Conservation (phyloP, 257 asterid species). For the Buddleja alternifolia region DNA sequence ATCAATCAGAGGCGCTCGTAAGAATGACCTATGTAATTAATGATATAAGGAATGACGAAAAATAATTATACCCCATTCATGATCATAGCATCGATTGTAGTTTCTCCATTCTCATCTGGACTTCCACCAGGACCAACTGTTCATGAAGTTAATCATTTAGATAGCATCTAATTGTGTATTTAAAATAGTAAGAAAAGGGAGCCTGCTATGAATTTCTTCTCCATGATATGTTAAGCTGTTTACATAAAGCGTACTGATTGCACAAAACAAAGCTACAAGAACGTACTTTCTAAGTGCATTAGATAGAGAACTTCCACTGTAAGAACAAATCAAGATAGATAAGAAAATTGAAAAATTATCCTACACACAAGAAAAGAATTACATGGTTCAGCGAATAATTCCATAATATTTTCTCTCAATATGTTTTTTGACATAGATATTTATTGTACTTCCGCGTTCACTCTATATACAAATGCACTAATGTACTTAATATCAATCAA, state of each 20-base stretch:
- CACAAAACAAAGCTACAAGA: constrained; percentile 12
- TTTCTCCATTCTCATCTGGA: constrained; percentile 98
- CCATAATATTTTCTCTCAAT: too few relatives aligned
- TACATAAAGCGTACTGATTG: neutral
- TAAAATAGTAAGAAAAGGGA: neutral
- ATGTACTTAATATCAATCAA: too few relatives aligned
- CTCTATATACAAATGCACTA: too few relatives aligned
- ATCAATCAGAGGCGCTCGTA: too few relatives aligned
- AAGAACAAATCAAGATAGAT: too few relatives aligned
- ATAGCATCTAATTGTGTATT: neutral
- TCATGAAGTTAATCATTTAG: constrained; percentile 22
- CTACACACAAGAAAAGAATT: too few relatives aligned
- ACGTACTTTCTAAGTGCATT: neutral
- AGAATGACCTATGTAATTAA: neutral
- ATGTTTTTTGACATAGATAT: too few relatives aligned
- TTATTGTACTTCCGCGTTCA: too few relatives aligned
- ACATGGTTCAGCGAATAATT: too few relatives aligned
- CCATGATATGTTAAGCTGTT: constrained; percentile 18
- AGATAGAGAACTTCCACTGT: neutral
- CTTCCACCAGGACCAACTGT: constrained; percentile 99
- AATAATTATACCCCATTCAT: constrained; percentile 83
- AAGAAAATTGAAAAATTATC: too few relatives aligned
- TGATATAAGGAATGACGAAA: constrained; percentile 9
- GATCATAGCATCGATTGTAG: constrained; percentile 91
- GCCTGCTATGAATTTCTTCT: constrained; percentile 12